Percentiles rank a stretch among this genome's conserved stretches.
These are phyloP conservation scores for Raphanus sativus DNA, from an alignment of 345 rosid species.

Conservation along the genomic window DNA sequence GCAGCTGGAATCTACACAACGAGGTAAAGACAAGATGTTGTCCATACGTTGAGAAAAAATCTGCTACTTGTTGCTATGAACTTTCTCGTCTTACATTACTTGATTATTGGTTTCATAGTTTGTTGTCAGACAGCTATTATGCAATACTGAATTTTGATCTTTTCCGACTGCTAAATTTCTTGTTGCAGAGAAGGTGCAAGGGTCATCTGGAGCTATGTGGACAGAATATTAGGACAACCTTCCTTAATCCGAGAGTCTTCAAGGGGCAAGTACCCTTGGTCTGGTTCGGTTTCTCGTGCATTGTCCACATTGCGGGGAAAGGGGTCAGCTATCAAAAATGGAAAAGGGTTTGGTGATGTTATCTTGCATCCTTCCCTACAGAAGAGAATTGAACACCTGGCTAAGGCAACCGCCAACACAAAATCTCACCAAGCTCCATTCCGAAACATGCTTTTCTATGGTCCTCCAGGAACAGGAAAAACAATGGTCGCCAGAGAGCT, in stretches of 20 bases:
- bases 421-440: slow-evolving; percentile 94
- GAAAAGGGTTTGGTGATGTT: slow-evolving; percentile 93
- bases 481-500: slow-evolving; percentile 98
- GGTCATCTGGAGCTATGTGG: slow-evolving; percentile 96
- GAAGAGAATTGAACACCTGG: slow-evolving; percentile 77
- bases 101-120: slow-evolving; percentile 2
- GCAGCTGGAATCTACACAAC: slow-evolving; percentile 98
- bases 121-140: neutral
- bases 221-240: slow-evolving; percentile 97
- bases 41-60: neutral
- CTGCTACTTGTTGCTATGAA: neutral
- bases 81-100: slow-evolving; percentile 8
- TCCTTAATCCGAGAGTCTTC: slow-evolving; percentile 95
- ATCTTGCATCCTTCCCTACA: slow-evolving; percentile 82
- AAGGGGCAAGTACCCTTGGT: slow-evolving; percentile 97
- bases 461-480: slow-evolving; percentile 99
- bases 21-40: slow-evolving; percentile 50
- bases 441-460: slow-evolving; percentile 92
- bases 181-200: slow-evolving; percentile 90
- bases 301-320: slow-evolving; percentile 51
- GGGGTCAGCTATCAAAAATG: slow-evolving; percentile 46
- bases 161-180: neutral
- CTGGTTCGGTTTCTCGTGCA: slow-evolving; percentile 59
- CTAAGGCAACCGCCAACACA: slow-evolving; percentile 93
- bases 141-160: neutral